Base-by-base conservation (phyloP, 192 early-diverging fungal species). In the Allomyces macrogynus region DNA sequence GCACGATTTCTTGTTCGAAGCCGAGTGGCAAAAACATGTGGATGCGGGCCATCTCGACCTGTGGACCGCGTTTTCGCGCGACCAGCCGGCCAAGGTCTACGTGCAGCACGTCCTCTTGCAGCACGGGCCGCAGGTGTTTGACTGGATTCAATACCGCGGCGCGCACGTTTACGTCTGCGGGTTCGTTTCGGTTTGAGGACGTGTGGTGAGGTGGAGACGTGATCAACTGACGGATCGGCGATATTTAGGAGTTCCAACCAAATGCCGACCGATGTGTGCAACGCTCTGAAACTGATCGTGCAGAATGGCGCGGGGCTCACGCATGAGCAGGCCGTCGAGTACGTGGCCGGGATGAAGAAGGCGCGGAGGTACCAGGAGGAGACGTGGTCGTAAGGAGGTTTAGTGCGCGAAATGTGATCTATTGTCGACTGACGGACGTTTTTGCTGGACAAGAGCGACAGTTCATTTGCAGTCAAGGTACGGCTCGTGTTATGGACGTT, bases 1-100 rank as follows among this genome's bases (percentile, higher is more conserved):
- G 22, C 78, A 74, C 60, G 95, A 99, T 71, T 90, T 80, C 72
- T 77, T 86, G 57, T 94, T 90, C 69, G 72, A 65, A 4, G 64
- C 75, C 12, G 84, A 91, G 69, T 89, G 86, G 78, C 74, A 84
- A 23, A 24, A 62, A 3, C 79, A 84, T 68, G 73, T 65, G 5
- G 43, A 49, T 0, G 65, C 79, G 1, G 79, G 80, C 32, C 3
- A 40, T 7, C 32, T 40, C 32, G 32, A 40, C 32, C 66, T 90
- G 40, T 80, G 81, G 64, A 76, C 84, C 14, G 95, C 95, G 0
- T 93, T 88, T 69, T 99, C 95, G 25, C 74, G 92, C 61, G 93
- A 95, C 72, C 84, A 87, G 70, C 79, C 74, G 61, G 49, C 24
- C 1, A 93, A 90, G 67, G 68, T 90, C 1, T 93, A 93, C 69